Evolutionary conservation across 1,284 basidiomycete species (phyloP).

Genomic region (Caloboletus inedulis): DNA sequence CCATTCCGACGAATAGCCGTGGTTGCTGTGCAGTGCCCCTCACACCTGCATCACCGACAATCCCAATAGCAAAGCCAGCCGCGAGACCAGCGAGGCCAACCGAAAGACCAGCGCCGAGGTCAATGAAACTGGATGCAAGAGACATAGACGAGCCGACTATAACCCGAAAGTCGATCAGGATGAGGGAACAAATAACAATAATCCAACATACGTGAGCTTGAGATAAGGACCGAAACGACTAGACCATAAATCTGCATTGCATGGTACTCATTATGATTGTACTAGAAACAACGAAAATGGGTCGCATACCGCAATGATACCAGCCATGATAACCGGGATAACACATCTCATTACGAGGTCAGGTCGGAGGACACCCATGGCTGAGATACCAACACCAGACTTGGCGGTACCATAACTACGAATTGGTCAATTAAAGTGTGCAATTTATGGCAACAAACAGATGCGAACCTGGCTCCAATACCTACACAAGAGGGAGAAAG

Average conservation of each 20-base stretch:
- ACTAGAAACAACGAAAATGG: background rate
- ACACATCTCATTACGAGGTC: constrained; percentile 96
- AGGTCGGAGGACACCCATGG: constrained; percentile 95
- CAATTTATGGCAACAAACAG: background rate
- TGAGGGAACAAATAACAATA: constrained; percentile 6
- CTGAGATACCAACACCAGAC: constrained; percentile 98
- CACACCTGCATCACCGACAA: constrained; percentile 95
- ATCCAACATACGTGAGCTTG: constrained; percentile 63
- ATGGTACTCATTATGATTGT: background rate
- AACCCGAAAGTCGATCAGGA: constrained; percentile 33
- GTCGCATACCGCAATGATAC: constrained; percentile 86
- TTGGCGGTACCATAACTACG: constrained; percentile 92
- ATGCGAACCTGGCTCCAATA: constrained; percentile 33
- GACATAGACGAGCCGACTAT: constrained; percentile 54
- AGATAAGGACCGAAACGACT: constrained; percentile 89
- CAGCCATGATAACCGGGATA: constrained; percentile 98
- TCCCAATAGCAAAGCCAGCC: constrained; percentile 90
- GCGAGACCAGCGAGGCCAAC: constrained; percentile 88
- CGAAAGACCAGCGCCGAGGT: constrained; percentile 85
- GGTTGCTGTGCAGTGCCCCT: constrained; percentile 90
- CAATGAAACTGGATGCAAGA: constrained; percentile 83
- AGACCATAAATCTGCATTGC: constrained; percentile 74
- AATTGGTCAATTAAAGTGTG: constrained; percentile 1
- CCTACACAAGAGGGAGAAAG: constrained; percentile 11
- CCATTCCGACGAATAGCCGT: constrained; percentile 89